A percentile compares a stretch with the other conserved stretches of the same genome.
Evolutionary conservation across 306 rosid genomes (phyloP).

Genomic region (Vigna nakashimae): DNA sequence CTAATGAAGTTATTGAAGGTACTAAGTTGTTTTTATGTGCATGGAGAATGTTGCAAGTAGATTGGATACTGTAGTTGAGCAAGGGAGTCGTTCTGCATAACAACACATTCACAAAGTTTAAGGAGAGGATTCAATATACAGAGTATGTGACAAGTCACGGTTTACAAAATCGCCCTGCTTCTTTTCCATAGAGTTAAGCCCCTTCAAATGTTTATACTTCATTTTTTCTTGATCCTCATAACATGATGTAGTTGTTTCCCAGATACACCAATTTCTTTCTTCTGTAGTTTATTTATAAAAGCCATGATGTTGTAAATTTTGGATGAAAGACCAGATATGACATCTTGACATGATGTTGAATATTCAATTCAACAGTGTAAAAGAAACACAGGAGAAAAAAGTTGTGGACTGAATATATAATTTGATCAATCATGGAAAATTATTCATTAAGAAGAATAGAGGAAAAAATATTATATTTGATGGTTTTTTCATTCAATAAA

Average conservation of each 20-base stretch:
- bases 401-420: not conserved
- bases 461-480: too few species aligned
- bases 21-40: slow-evolving; percentile 15
- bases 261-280: not conserved
- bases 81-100: slow-evolving; percentile 47
- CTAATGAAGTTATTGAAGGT: slow-evolving; percentile 2
- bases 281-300: slow-evolving; percentile 30
- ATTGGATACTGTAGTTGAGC: slow-evolving; percentile 64
- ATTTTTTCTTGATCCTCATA: slow-evolving; percentile 45
- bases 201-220: slow-evolving; percentile 46
- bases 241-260: slow-evolving; percentile 43
- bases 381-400: not conserved
- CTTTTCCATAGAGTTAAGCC: slow-evolving; percentile 63
- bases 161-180: slow-evolving; percentile 44
- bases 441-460: too few species aligned
- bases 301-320: slow-evolving; percentile 45
- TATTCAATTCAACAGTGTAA: not conserved
- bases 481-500: too few species aligned
- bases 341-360: slow-evolving; percentile 18
- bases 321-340: slow-evolving; percentile 24
- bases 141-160: slow-evolving; percentile 36
- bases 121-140: slow-evolving; percentile 35
- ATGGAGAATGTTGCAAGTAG: slow-evolving; percentile 66
- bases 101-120: slow-evolving; percentile 41
- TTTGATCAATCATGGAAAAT: not conserved